Conservation (phyloP, 805 yeast genomes). For the Candida insectalens region DNA sequence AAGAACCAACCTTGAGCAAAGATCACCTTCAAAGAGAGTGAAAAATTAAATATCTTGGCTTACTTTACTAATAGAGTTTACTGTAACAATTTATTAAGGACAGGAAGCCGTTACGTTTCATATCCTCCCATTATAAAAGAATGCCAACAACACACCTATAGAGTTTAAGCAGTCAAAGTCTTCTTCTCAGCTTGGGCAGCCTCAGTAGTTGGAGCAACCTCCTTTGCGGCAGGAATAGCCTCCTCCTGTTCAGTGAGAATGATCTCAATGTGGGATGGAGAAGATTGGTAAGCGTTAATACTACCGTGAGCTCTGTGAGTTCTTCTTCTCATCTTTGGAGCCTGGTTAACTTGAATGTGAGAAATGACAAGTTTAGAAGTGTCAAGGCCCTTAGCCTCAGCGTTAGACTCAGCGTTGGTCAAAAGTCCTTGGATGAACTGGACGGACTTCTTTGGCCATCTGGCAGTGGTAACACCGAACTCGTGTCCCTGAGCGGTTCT, state of each 20-base stretch:
- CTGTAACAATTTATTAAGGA: too few species aligned
- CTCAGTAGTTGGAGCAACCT: too few species aligned
- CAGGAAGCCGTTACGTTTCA: too few species aligned
- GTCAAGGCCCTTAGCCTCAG: conserved; percentile 98
- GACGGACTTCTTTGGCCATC: conserved; percentile 99
- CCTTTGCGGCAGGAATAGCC: conserved; percentile 80
- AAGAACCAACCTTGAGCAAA: too few species aligned
- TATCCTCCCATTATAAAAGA: too few species aligned
- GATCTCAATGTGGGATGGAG: conserved; percentile 98
- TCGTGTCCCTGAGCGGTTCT: conserved; percentile 99
- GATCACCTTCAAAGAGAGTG: too few species aligned
- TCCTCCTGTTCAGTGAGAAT: conserved; percentile 93
- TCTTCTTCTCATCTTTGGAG: conserved; percentile 99
- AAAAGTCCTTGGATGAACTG: conserved; percentile 90
- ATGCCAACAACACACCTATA: too few species aligned
- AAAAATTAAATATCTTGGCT: not conserved
- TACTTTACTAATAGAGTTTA: too few species aligned
- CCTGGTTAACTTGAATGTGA: conserved; percentile 99
- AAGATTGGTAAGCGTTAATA: conserved; percentile 97
- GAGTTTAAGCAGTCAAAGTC: conserved; percentile 79
- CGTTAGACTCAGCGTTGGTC: conserved; percentile 97
- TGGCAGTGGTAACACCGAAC: conserved; percentile 99
- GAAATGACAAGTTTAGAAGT: conserved; percentile 86
- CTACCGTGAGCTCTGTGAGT: conserved; percentile 99
- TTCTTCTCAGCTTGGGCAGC: conserved; percentile 86